phyloP scores from a whole-genome alignment of 306 rosid genomes.

The Cicer chorassanicum region DNA sequence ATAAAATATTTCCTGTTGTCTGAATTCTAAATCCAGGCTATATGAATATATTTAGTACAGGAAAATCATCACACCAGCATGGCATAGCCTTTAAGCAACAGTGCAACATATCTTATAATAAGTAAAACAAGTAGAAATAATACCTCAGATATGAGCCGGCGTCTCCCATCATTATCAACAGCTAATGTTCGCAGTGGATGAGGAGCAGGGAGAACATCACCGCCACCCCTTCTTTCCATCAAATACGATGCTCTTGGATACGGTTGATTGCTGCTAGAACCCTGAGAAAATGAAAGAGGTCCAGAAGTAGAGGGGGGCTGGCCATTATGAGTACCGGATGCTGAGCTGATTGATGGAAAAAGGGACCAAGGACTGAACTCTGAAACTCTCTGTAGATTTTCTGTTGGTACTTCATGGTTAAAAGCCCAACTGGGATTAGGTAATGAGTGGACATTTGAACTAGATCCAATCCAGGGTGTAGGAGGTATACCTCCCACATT shows the following conservation, averaged over 20 bases:
- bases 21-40: conserved; percentile 23
- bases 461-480: conserved; percentile 62
- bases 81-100: conserved; percentile 37
- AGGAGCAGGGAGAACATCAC: conserved; percentile 59
- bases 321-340: conserved; percentile 59
- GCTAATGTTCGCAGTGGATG: conserved; percentile 68
- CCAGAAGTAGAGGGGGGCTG: conserved; percentile 64
- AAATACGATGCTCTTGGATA: conserved; percentile 62
- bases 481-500: conserved; percentile 63
- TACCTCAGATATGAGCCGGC: conserved; percentile 84
- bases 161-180: conserved; percentile 82
- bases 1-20: conserved; percentile 11
- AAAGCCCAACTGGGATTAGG: conserved; percentile 64
- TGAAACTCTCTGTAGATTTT: conserved; percentile 61
- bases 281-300: conserved; percentile 58
- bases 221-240: conserved; percentile 66
- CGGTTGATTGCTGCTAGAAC: conserved; percentile 61
- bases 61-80: conserved; percentile 28
- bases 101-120: conserved; percentile 16
- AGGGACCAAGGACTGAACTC: conserved; percentile 80
- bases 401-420: conserved; percentile 55
- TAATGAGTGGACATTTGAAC: conserved; percentile 54
- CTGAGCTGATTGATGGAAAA: conserved; percentile 65
- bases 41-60: conserved; percentile 13
- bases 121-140: conserved; percentile 37